These are phyloP conservation scores for Aspergillus costaricaensis DNA, from an alignment of 2,329 filamentous ascomycete species.

Conservation along the genomic window DNA sequence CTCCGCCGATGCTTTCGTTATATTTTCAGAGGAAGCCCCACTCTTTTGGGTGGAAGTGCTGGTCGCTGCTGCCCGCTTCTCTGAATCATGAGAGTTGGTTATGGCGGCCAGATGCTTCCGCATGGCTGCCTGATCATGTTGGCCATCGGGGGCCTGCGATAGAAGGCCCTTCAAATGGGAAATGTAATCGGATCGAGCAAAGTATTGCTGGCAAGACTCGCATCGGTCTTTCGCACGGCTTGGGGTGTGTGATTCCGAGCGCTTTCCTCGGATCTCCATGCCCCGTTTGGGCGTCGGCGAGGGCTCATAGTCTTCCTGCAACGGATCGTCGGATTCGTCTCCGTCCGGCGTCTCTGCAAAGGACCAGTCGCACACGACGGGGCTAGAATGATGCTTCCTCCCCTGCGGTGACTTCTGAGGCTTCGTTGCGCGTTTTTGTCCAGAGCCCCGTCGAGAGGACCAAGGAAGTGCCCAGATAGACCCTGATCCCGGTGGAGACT, in stretches of 20 bases:
- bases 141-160: conserved; percentile 12
- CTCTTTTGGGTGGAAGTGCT: background rate
- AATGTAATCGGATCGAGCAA: conserved; percentile 15
- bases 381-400: conserved; percentile 32
- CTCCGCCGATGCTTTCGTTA: background rate
- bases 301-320: conserved; percentile 37
- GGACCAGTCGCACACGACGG: conserved; percentile 38
- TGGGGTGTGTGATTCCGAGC: conserved; percentile 6
- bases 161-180: conserved; percentile 14
- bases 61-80: background rate
- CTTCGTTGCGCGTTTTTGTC: conserved; percentile 25
- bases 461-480: conserved; percentile 43
- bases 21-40: conserved; percentile 3
- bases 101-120: conserved; percentile 9
- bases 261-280: conserved; percentile 27
- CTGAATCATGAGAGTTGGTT: conserved; percentile 11
- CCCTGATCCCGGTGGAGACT: conserved; percentile 37
- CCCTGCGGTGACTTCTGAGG: conserved; percentile 20
- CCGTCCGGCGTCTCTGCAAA: conserved; percentile 37
- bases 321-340: conserved; percentile 47
- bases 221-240: conserved; percentile 13
- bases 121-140: conserved; percentile 15
- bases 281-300: conserved; percentile 33
- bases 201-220: conserved; percentile 14
- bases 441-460: conserved; percentile 22